Base-by-base conservation (phyloP, 805 yeast species). In the Nakazawaea sp. region DNA sequence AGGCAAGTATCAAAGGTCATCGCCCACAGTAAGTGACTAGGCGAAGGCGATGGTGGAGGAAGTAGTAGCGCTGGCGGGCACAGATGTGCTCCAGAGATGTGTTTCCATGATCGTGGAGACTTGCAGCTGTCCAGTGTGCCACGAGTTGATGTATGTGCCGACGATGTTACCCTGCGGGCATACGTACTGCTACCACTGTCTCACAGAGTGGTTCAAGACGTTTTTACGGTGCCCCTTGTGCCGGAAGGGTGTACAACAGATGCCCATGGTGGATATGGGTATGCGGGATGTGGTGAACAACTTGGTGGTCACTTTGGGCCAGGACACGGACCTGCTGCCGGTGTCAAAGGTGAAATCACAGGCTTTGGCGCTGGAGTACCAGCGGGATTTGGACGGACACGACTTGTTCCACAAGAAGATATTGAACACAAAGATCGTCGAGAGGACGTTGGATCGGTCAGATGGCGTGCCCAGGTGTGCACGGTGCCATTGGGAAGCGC, bases 391-490 rank as follows among this genome's bases (percentile, higher is more conserved):
- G 3, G 46, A 55, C 18, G 55, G 56, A 3, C 51, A 61, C 23
- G 50, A 47, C 3, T 51, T 77, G 30, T 81, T 74, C 55, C 68
- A 68, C 3, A 68, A 66, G 24, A 51, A 68, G 2, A 79, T 81
- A n/a, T n/a, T n/a, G n/a, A n/a, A n/a, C 53, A 58, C 63, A n/a
- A 52, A 56, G 34, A 51, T 66, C 13, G 72, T 75, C 2, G 55
- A 65, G 12, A 77, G 81, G 0, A 54, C 76, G 3, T 61, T 78
- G 1, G 88, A 80, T 48, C 62, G 61, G 20, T 73, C 74, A 20
- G 90, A 83, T 48, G 88, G 88, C 2, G 84, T 82, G 8, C 74
- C 82, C 0, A 58, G 90, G 38, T 83, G 92, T 50, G 73, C 82
- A 6, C 70, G 74, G 40, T 83, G 92, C 52, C 87, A 78, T 49